Evolutionary conservation across 768 basidiomycete species (phyloP), one percentile per base, ranked within the genome.

Genomic region (Coprinopsis strossmayeri): DNA sequence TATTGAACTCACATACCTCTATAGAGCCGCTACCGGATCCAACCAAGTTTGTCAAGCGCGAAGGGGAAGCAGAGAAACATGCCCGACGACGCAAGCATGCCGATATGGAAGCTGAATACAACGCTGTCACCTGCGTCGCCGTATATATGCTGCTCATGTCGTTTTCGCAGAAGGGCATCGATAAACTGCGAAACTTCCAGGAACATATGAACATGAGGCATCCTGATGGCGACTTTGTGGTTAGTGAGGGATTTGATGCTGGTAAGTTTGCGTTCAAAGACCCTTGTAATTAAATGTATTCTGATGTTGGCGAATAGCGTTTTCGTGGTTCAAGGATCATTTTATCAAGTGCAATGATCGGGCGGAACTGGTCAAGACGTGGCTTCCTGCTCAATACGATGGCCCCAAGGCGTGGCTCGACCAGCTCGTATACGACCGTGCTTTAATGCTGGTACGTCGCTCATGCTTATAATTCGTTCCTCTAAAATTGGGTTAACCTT

Each of bases 311-410:
- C 30, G 35, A 10, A 10, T 46, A 32, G 25, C 30, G 50, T 68
- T 90, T 30, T 67, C 80, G 45, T 99, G 93, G 94, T 93, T 96
- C 69, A 89, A 87, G 60, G 82, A 85, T 11, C 86, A 92, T 54
- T 99, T 96, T 64, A 81, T 93, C 58, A 93, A 94, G 61, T 95
- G 91, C 59, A 89, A 90, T 59, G 92, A 95, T 50, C 88, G 94
- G 34, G 90, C 91, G 15, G 84, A 90, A 40, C 64, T 88, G 15
- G 86, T 91, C 35, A 91, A 89, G 77, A 88, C 87, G 0, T 91
- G 90, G 88, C 63, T 91, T 12, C 88, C 89, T 3, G 78, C 78
- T 44, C 87, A 88, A 49, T 88, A 92, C 51, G 79, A 84, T 17
- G 89, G 89, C 1, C 82, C 87, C 0, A 84, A 82, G 60, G 82